phyloP scores from a whole-genome alignment of 2,329 filamentous ascomycete species.

The Colletotrichum sp. region DNA sequence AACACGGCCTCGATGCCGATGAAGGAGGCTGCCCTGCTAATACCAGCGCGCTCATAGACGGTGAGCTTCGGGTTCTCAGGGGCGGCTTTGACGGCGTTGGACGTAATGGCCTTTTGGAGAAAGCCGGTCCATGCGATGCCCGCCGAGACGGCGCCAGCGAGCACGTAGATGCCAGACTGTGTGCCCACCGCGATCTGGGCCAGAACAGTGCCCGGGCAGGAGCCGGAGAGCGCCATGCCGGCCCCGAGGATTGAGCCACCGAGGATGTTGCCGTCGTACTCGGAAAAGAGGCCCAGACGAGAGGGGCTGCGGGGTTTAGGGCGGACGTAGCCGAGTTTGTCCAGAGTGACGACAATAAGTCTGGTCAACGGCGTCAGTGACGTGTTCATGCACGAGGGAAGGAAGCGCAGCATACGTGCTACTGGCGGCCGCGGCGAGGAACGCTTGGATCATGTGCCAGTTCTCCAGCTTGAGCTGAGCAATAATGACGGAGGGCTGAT shows the following conservation, averaged over 20 bases:
- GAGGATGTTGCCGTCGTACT: constrained; percentile 68
- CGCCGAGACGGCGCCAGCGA: constrained; percentile 60
- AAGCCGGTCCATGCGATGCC: constrained; percentile 58
- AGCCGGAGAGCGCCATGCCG: constrained; percentile 71
- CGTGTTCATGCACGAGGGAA: not conserved
- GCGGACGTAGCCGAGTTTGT: constrained; percentile 45
- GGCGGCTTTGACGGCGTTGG: constrained; percentile 27
- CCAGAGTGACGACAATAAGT: constrained; percentile 48
- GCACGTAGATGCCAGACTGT: constrained; percentile 53
- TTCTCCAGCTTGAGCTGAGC: constrained; percentile 64
- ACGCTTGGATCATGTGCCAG: constrained; percentile 71
- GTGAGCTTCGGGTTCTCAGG: constrained; percentile 31
- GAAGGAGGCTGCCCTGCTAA: constrained; percentile 40
- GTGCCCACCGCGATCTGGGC: constrained; percentile 63
- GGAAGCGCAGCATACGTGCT: constrained; percentile 56
- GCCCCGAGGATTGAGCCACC: constrained; percentile 66
- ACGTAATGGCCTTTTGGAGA: constrained; percentile 39
- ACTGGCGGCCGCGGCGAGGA: constrained; percentile 65
- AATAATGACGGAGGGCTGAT: constrained; percentile 63
- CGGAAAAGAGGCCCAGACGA: constrained; percentile 55
- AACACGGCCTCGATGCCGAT: constrained; percentile 48
- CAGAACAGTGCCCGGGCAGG: constrained; percentile 70
- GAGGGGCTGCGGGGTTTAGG: constrained; percentile 56
- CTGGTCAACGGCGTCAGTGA: constrained; percentile 34
- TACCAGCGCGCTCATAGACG: constrained; percentile 44